These are phyloP conservation scores for Entrophospora sp. DNA, from an alignment of 192 early-diverging fungal genomes.

Conservation along the genomic window DNA sequence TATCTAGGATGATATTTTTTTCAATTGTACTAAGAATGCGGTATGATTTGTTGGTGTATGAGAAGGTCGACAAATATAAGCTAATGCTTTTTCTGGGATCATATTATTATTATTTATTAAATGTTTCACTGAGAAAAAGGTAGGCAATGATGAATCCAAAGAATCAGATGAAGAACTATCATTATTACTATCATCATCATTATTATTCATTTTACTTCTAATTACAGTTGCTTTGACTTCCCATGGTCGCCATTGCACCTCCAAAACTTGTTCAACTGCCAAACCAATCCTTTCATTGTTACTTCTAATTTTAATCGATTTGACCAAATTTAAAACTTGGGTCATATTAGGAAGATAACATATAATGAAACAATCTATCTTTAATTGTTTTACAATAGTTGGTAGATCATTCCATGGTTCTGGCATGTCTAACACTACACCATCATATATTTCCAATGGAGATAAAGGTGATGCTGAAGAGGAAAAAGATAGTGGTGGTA, in stretches of 20 bases:
- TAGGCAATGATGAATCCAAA: no score
- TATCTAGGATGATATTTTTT: no score
- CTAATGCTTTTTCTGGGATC: slow-evolving; percentile 7
- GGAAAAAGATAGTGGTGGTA: no score
- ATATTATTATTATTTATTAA: not conserved
- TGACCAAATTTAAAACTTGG: slow-evolving; percentile 30
- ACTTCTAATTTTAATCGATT: slow-evolving; percentile 8
- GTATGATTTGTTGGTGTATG: slow-evolving; percentile 30
- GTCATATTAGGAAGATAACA: slow-evolving; percentile 47
- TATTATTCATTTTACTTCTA: slow-evolving; percentile 19
- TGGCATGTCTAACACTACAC: slow-evolving; percentile 36
- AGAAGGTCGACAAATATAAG: slow-evolving; percentile 38
- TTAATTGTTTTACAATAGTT: slow-evolving; percentile 19
- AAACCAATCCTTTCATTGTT: slow-evolving; percentile 12
- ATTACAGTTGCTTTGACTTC: slow-evolving; percentile 33
- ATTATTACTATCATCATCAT: not conserved
- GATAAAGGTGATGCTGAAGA: no score
- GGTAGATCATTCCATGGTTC: slow-evolving; percentile 26
- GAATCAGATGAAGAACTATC: not conserved
- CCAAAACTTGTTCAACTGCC: slow-evolving; percentile 28
- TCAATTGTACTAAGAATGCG: slow-evolving; percentile 37
- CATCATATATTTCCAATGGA: slow-evolving; percentile 34
- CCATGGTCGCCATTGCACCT: slow-evolving; percentile 36
- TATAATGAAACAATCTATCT: slow-evolving; percentile 35
- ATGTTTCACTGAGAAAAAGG: not conserved